phyloP scores from a whole-genome alignment of 805 yeast genomes.

The Hanseniaspora osmophila region DNA sequence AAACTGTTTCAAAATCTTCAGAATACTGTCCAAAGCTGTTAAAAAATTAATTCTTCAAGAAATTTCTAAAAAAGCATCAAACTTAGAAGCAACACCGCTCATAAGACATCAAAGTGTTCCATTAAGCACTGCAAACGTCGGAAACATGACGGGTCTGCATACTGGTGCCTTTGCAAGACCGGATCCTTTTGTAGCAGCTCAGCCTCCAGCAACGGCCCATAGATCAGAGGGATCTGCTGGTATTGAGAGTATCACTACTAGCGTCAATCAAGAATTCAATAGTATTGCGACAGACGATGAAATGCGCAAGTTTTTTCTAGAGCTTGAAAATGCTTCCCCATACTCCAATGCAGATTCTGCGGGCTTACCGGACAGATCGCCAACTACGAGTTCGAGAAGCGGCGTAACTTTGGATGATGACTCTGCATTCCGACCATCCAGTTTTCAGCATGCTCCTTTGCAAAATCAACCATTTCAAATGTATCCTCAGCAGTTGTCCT shows the following conservation, averaged over 20 bases:
- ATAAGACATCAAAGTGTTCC: no score
- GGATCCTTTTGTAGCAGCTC: no score
- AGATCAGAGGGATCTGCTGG: no score
- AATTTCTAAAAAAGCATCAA: background rate
- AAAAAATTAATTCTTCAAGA: conserved; percentile 24
- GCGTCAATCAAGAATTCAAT: conserved; percentile 3
- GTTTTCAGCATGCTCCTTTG: background rate
- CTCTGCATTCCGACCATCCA: background rate
- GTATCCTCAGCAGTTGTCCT: no score
- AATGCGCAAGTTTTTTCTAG: conserved; percentile 35
- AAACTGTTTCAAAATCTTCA: conserved; percentile 57
- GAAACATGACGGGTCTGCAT: no score
- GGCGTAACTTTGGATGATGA: conserved; percentile 7
- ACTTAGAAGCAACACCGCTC: no score
- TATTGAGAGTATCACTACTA: background rate
- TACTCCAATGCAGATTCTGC: background rate
- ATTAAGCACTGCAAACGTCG: no score
- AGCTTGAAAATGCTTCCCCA: conserved; percentile 23
- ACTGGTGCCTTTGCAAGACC: no score
- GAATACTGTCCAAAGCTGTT: conserved; percentile 58
- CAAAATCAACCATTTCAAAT: no score
- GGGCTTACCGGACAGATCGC: background rate
- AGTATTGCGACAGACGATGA: conserved; percentile 8
- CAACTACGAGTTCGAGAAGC: background rate
- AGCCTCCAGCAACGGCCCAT: no score